Conservation (phyloP, 2,329 filamentous ascomycete genomes). For the Malbranchea zuffiana region DNA sequence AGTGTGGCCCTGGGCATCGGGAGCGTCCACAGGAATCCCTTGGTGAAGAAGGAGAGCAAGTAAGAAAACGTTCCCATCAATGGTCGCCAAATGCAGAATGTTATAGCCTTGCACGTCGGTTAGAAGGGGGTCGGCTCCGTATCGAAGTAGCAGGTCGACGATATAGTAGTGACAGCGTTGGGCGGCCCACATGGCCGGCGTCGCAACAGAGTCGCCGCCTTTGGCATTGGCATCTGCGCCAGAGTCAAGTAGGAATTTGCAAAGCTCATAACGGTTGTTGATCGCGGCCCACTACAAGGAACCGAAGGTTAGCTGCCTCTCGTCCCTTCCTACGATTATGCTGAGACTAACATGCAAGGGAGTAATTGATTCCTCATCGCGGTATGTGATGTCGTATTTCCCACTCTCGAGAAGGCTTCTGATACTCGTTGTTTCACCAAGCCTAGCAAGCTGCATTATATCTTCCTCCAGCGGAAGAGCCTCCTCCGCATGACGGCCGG, state of each 20-base stretch:
- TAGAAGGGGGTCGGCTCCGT: conserved; percentile 84
- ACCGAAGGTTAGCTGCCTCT: conserved; percentile 16
- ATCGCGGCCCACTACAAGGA: conserved; percentile 84
- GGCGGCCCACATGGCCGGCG: conserved; percentile 91
- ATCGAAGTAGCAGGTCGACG: conserved; percentile 79
- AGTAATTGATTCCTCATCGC: conserved; percentile 87
- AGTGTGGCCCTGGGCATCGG: conserved; percentile 83
- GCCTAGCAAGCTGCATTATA: conserved; percentile 86
- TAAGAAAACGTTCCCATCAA: conserved; percentile 89
- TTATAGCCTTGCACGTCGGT: conserved; percentile 96
- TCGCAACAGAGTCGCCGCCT: conserved; percentile 89
- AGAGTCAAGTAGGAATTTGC: conserved; percentile 78
- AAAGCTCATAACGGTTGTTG: conserved; percentile 96
- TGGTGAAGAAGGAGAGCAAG: conserved; percentile 85
- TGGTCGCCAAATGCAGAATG: conserved; percentile 89
- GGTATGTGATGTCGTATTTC: conserved; percentile 70
- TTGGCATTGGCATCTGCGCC: conserved; percentile 91
- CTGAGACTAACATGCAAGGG: conserved; percentile 66
- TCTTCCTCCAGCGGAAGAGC: conserved; percentile 52
- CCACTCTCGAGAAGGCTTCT: conserved; percentile 79
- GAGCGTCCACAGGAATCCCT: conserved; percentile 84
- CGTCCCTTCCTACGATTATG: not conserved
- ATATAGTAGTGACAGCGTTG: conserved; percentile 96
- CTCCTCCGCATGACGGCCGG: conserved; percentile 23
- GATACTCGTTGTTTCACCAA: conserved; percentile 78